Evolutionary conservation across 1,284 basidiomycete species (phyloP), one percentile per base, ranked within the genome.

Genomic region (Mycena citricolor): DNA sequence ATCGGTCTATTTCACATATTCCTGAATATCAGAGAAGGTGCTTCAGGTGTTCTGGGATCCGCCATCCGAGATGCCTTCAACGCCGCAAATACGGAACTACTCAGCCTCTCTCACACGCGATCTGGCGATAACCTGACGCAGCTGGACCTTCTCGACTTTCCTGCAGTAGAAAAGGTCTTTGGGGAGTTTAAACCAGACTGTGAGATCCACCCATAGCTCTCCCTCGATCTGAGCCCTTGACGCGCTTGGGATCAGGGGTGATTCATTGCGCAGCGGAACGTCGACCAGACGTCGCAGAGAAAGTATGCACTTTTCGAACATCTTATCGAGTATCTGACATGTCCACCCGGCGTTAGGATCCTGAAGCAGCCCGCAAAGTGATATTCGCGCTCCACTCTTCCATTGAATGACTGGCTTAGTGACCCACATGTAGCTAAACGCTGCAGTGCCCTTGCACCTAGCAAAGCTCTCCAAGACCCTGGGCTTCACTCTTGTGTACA

Each of bases 211-310:
- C 23, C 13, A 7, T 4, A 26, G 8, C 36, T 10, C 12, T 23
- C 19, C 34, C 25, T 21, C 26, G 23, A 25, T 29, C 37, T 28
- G 12, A 41, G 21, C 14, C 14, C 34, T 37, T 11, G n/a, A 28
- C n/a, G 32, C 44, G n/a, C 20, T 43, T n/a, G 39, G 46, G 42
- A 49, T 43, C 58, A 86, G 85, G 85, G 81, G 76, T 91, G 21
- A 79, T 93, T 16, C 90, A 92, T 57, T 90, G 88, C 53, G 90
- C 90, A 12, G 90, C 90, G 4, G 90, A 92, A 63, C 70, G 90
- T 45, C 70, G 88, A 37, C 89, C 90, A 2, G 89, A 92, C 58
- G 85, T 87, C 20, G 88, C 86, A 43, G 85, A 88, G 61, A 85
- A 83, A 71, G 86, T 84, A 49, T 32, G 70, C 52, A 13, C 7